Evolutionary conservation across 139 green algal species (phyloP).

Genomic region (Zygnema circumcarinatum): DNA sequence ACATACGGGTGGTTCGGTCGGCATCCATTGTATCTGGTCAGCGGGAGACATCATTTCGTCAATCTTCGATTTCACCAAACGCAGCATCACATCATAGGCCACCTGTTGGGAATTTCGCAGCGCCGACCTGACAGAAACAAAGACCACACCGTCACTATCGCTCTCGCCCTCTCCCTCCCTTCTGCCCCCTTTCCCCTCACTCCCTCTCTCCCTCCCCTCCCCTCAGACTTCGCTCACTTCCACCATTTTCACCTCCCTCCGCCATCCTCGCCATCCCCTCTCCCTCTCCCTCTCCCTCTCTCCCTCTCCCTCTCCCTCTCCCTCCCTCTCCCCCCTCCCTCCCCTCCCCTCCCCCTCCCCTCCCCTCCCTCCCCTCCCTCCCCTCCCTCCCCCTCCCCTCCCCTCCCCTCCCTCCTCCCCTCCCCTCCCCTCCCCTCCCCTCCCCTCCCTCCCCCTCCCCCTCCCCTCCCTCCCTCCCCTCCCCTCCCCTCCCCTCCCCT

Average conservation of each 20-base stretch:
- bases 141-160: neutral
- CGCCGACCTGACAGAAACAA: slow-evolving; percentile 2
- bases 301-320: neutral
- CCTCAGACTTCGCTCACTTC: neutral
- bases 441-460: slow-evolving; percentile 11
- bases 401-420: neutral
- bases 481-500: neutral
- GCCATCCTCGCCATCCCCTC: too few species aligned
- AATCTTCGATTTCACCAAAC: slow-evolving; percentile 56
- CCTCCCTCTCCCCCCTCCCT: neutral
- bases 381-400: neutral
- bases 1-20: slow-evolving; percentile 20
- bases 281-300: neutral
- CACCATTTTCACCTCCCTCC: neutral
- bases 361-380: neutral
- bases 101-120: slow-evolving; percentile 48
- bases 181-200: neutral
- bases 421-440: neutral
- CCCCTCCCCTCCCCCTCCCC: neutral
- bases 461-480: neutral
- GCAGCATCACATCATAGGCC: slow-evolving; percentile 51
- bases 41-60: slow-evolving; percentile 46
- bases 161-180: neutral
- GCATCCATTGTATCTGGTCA: slow-evolving; percentile 52
- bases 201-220: neutral